Evolutionary conservation across 352 stramenopile genomes (phyloP), one percentile per base, ranked within the genome.

Genomic region (Phytophthora nicotianae): DNA sequence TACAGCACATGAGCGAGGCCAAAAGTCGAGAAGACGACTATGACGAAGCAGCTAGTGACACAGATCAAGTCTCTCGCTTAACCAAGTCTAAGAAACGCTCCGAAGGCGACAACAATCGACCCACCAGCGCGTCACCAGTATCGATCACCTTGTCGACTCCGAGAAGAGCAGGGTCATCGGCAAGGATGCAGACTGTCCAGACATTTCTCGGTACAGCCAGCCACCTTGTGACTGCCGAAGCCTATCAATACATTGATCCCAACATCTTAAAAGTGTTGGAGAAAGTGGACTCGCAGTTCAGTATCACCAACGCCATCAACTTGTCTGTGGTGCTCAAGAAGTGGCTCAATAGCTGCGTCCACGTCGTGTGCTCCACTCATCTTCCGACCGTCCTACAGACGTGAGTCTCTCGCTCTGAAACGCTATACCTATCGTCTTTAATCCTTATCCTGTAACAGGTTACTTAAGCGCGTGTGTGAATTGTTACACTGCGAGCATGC

Each of bases 201-300:
- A 20, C 38, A 17, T 42, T 41, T 10, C 46, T 60, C 7, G 48
- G 45, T 23, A 9, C 24, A 38, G 46, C 27, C 13, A 62, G 42
- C 23, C 74, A 86, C 33, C 41, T 82, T 17, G 68, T 83, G 14
- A 67, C 59, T 16, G 61, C 65, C 5, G 80, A 88, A 21, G 74
- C 79, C 2, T 82, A 81, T 16, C 78, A 86, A 43, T 93, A 88
- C 54, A 89, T 93, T 37, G 84, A 90, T 53, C 84, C 84, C 2
- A 91, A 77, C 69, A 89, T 93, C 62, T 64, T 93, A 23, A 90
- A 90, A 20, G 80, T 93, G 21, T 64, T 93, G 3, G 81, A 91
- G 47, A 91, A 93, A 50, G 81, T 91, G n/a, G 84, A 93, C 62
- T 90, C 84, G 32, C 81, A 93, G 62, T 93, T 93, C 72, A 91